phyloP scores from a whole-genome alignment of 2,329 filamentous ascomycete genomes.

The Neocucurbitaria cava region DNA sequence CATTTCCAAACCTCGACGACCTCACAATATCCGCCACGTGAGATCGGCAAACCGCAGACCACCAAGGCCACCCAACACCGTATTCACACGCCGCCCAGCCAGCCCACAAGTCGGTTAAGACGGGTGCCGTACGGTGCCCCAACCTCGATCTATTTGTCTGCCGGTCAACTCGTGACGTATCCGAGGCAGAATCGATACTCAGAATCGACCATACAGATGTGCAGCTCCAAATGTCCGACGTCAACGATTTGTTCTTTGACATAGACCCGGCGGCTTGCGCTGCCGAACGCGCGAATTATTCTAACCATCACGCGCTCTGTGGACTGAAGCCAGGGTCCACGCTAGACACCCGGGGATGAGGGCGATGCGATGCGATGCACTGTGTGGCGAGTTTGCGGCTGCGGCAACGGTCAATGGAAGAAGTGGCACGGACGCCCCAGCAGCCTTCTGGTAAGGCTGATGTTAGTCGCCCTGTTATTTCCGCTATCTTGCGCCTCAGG shows the following conservation, averaged over 20 bases:
- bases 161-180: slow-evolving; percentile 30
- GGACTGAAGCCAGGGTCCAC: slow-evolving; percentile 5
- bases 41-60: slow-evolving; percentile 16
- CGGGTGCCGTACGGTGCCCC: slow-evolving; percentile 21
- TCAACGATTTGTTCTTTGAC: slow-evolving; percentile 16
- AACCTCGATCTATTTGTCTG: slow-evolving; percentile 6
- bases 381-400: slow-evolving; percentile 16
- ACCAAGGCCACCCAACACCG: slow-evolving; percentile 22
- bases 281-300: slow-evolving; percentile 2
- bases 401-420: slow-evolving; percentile 4
- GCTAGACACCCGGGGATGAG: too few relatives aligned
- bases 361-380: too few relatives aligned
- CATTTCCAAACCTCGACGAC: slow-evolving; percentile 4
- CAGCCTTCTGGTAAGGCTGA: slow-evolving; percentile 10
- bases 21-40: slow-evolving; percentile 14
- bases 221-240: slow-evolving; percentile 11
- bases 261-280: slow-evolving; percentile 3
- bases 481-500: slow-evolving; percentile 4
- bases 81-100: slow-evolving; percentile 9
- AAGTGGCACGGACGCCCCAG: neutral
- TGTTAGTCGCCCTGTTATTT: slow-evolving; percentile 12
- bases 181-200: slow-evolving; percentile 22
- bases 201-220: slow-evolving; percentile 11
- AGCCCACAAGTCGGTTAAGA: slow-evolving; percentile 22
- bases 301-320: slow-evolving; percentile 13